Evolutionary conservation across 352 stramenopile species (phyloP).

Genomic region (Phytophthora sojae): DNA sequence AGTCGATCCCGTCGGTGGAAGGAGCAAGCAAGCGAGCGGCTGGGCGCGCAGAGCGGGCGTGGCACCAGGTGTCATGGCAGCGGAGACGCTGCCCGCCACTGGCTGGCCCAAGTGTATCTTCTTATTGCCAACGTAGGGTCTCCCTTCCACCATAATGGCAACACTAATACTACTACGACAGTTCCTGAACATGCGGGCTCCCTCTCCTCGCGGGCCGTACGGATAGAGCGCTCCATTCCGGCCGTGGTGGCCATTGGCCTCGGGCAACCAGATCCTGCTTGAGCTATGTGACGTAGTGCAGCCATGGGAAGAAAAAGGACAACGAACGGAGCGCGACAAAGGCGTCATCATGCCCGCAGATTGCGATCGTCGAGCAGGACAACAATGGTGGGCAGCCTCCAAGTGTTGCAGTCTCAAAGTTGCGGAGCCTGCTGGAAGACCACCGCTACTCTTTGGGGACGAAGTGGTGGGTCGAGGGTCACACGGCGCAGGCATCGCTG

Average conservation of each 20-base stretch:
- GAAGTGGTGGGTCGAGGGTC: not conserved
- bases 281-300: constrained; percentile 25
- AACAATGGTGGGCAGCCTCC: not conserved
- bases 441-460: not conserved
- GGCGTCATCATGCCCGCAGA: constrained; percentile 1
- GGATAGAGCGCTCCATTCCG: not conserved
- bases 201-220: not conserved
- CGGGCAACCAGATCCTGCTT: not conserved
- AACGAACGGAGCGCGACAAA: constrained; percentile 16
- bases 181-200: constrained; percentile 18
- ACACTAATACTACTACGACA: constrained; percentile 40
- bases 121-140: constrained; percentile 41
- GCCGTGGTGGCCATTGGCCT: not conserved
- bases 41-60: not conserved
- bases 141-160: constrained; percentile 37
- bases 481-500: not conserved
- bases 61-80: constrained; percentile 2
- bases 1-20: constrained; percentile 35
- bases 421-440: not conserved
- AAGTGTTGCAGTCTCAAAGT: not conserved
- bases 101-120: constrained; percentile 40
- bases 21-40: constrained; percentile 31
- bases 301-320: constrained; percentile 31
- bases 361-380: not conserved
- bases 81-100: constrained; percentile 6